Percentiles rank a stretch among this genome's conserved stretches.
Conservation (phyloP, 345 rosid genomes). For the Gossypium mustelinum region DNA sequence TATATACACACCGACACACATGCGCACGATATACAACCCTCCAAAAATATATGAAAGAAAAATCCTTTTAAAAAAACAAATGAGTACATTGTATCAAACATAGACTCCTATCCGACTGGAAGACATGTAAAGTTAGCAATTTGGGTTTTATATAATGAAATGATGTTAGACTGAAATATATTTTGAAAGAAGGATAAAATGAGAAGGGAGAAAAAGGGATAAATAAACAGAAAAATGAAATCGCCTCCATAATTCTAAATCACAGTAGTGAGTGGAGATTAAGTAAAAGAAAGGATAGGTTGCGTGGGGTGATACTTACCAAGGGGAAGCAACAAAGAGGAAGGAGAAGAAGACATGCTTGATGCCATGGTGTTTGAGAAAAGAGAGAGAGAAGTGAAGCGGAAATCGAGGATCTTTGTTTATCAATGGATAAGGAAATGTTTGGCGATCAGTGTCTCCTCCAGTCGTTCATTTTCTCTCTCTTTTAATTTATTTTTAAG, state of each 20-base stretch:
- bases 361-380: neutral
- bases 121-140: too few species aligned
- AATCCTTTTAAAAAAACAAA: too few species aligned
- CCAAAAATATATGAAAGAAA: too few species aligned
- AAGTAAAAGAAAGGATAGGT: neutral
- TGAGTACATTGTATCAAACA: too few species aligned
- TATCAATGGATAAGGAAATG: neutral
- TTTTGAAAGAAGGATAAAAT: neutral
- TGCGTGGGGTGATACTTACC: conserved; percentile 26
- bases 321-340: conserved; percentile 53
- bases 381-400: neutral
- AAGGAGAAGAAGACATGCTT: conserved; percentile 50
- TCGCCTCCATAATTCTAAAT: neutral
- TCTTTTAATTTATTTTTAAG: neutral
- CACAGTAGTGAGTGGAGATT: neutral
- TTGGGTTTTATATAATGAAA: neutral
- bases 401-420: neutral
- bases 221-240: neutral
- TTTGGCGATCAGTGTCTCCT: neutral
- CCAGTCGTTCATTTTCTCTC: neutral
- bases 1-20: too few species aligned
- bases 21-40: too few species aligned
- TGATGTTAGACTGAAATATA: neutral
- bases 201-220: neutral
- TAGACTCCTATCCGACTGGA: too few species aligned